Conservation (phyloP, 2,329 filamentous ascomycete species). For the Fusarium subtropicale region DNA sequence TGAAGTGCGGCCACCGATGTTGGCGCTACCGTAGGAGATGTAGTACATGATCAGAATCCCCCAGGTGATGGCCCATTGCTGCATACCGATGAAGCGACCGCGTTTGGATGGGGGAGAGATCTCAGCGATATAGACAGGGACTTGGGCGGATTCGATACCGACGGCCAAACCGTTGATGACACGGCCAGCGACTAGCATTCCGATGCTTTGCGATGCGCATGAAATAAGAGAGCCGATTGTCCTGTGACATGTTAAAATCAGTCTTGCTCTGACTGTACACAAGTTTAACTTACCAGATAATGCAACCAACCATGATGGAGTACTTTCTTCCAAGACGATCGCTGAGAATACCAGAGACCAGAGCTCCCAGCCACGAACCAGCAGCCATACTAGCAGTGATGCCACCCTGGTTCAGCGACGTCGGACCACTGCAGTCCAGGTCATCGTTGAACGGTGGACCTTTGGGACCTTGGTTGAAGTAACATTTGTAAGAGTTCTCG, state of each 20-base stretch:
- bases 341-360: constrained; percentile 61
- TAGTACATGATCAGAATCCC: constrained; percentile 76
- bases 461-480: constrained; percentile 53
- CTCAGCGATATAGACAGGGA: constrained; percentile 77
- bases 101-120: constrained; percentile 68
- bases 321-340: constrained; percentile 63
- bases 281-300: constrained; percentile 59
- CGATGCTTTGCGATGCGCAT: constrained; percentile 58
- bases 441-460: constrained; percentile 49
- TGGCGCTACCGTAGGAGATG: constrained; percentile 74
- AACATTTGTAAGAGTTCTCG: constrained; percentile 54
- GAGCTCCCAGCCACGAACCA: constrained; percentile 63
- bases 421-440: constrained; percentile 50
- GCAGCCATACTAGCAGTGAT: constrained; percentile 65
- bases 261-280: fast-evolving
- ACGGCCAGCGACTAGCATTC: constrained; percentile 58
- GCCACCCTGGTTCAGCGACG: constrained; percentile 61
- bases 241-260: constrained; percentile 48
- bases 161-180: constrained; percentile 73
- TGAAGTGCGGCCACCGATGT: constrained; percentile 57
- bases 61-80: constrained; percentile 79
- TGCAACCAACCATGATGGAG: constrained; percentile 62
- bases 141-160: constrained; percentile 74
- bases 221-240: constrained; percentile 60
- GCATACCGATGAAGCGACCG: constrained; percentile 60